Percentiles rank a stretch among this genome's conserved stretches.
Evolutionary conservation across 495 filamentous ascomycete genomes (phyloP).

Genomic region (Penicillium paradoxum): DNA sequence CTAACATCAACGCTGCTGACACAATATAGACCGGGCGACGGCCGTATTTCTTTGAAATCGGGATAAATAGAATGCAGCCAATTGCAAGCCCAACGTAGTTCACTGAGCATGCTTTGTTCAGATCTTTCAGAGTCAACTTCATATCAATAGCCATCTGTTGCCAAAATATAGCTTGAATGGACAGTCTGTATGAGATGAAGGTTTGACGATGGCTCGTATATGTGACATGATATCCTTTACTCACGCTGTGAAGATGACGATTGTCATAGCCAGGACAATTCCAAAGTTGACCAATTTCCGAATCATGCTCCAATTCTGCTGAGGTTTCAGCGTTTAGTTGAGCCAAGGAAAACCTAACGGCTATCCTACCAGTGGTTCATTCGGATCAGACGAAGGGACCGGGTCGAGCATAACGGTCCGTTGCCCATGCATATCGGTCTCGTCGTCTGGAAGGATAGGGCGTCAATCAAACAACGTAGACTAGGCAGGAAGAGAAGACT

Average conservation of each 20-base stretch:
- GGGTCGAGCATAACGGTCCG: constrained; percentile 26
- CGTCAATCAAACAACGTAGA: background rate
- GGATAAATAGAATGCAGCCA: constrained; percentile 33
- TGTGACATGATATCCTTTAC: background rate
- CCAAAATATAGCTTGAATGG: constrained; percentile 33
- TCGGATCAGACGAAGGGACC: constrained; percentile 29
- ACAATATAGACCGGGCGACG: constrained; percentile 33
- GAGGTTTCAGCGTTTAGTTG: background rate
- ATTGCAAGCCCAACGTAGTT: constrained; percentile 30
- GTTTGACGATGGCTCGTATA: too few species aligned
- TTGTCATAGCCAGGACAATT: constrained; percentile 27
- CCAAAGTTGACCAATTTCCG: constrained; percentile 32
- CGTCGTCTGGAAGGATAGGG: constrained; percentile 13
- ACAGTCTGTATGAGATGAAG: too few species aligned
- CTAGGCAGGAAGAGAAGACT: background rate
- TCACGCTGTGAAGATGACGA: constrained; percentile 33
- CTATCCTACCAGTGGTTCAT: constrained; percentile 29
- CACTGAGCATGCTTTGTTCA: constrained; percentile 30
- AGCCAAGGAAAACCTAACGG: too few species aligned
- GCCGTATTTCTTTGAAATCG: constrained; percentile 31
- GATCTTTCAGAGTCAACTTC: constrained; percentile 20
- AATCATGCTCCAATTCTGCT: constrained; percentile 33
- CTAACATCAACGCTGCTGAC: constrained; percentile 28
- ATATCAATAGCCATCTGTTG: constrained; percentile 33
- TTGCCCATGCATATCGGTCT: constrained; percentile 11